Evolutionary conservation across 83 land plant species (phyloP).

Genomic region (Thuja plicata): DNA sequence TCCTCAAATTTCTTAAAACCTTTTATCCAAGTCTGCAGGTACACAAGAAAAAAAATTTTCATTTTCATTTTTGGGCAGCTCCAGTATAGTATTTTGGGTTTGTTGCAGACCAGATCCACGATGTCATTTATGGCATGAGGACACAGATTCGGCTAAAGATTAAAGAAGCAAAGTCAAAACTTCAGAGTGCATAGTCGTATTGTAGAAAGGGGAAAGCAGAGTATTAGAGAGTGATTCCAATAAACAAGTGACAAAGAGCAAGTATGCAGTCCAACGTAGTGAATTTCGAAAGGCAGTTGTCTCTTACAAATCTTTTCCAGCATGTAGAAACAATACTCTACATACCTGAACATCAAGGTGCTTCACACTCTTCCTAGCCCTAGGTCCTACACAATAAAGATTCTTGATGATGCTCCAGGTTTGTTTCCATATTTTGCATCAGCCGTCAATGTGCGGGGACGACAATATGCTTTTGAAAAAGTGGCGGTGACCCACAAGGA

Average conservation of each 20-base stretch:
- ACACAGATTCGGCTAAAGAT: not conserved
- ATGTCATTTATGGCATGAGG: not conserved
- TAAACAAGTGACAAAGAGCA: not conserved
- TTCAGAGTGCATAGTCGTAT: not conserved
- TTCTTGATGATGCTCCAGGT: not conserved
- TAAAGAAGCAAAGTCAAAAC: not conserved
- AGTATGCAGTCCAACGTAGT: not conserved
- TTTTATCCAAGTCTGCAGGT: not conserved
- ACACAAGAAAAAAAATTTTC: not conserved
- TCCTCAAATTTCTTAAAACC: not conserved
- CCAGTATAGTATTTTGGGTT: not conserved
- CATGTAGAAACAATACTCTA: not conserved
- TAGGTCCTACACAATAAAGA: not conserved
- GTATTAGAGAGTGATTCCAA: not conserved
- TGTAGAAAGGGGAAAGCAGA: not conserved
- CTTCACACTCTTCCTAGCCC: not conserved
- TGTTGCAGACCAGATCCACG: not conserved
- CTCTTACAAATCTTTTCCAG: not conserved
- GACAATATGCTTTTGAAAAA: not conserved
- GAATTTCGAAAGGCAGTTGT: not conserved
- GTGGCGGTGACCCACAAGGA: no score
- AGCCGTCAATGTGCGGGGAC: not conserved
- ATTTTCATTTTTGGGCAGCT: not conserved
- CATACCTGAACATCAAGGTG: not conserved
- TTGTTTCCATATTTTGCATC: not conserved